Percentiles rank a stretch among this genome's conserved stretches.
phyloP scores from a whole-genome alignment of 345 rosid species.

The Eucalyptus pumila region DNA sequence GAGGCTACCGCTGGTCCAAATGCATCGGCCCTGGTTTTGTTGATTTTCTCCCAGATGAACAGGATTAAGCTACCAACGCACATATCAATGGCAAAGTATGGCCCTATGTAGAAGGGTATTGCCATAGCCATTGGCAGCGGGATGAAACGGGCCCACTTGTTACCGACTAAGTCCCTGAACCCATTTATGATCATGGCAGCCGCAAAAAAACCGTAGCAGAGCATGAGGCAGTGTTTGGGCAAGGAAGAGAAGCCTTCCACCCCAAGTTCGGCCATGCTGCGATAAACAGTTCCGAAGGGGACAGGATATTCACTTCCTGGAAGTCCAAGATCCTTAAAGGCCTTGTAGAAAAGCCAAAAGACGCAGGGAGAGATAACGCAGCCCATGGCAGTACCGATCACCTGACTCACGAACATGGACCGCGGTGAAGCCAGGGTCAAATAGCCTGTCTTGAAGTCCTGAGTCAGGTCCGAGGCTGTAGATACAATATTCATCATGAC shows the following conservation, averaged over 20 bases:
- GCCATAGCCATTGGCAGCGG: slow-evolving; percentile 41
- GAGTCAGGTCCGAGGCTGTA: slow-evolving; percentile 7
- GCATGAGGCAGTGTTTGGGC: neutral
- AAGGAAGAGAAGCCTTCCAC: slow-evolving; percentile 6
- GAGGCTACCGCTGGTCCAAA: slow-evolving; percentile 22
- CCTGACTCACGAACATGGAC: slow-evolving; percentile 16
- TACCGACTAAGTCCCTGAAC: neutral
- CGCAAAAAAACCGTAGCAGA: slow-evolving; percentile 22
- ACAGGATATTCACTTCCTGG: neutral
- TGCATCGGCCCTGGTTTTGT: slow-evolving; percentile 8
- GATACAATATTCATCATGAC: slow-evolving; percentile 16
- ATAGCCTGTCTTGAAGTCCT: slow-evolving; percentile 17
- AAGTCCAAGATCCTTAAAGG: neutral
- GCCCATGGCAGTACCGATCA: slow-evolving; percentile 12
- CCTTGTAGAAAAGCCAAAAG: slow-evolving; percentile 18
- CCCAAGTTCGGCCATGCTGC: slow-evolving; percentile 1
- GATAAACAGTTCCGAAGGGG: neutral
- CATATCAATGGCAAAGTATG: slow-evolving; percentile 32
- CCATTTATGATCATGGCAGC: slow-evolving; percentile 13
- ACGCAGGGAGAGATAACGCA: slow-evolving; percentile 9
- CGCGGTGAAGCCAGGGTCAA: slow-evolving; percentile 10
- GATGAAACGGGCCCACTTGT: neutral
- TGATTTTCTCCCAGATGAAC: slow-evolving; percentile 13
- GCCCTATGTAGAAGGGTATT: slow-evolving; percentile 20
- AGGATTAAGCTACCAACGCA: slow-evolving; percentile 19